phyloP scores from a whole-genome alignment of 2,329 filamentous ascomycete genomes.

The Curvularia eragrostidis region DNA sequence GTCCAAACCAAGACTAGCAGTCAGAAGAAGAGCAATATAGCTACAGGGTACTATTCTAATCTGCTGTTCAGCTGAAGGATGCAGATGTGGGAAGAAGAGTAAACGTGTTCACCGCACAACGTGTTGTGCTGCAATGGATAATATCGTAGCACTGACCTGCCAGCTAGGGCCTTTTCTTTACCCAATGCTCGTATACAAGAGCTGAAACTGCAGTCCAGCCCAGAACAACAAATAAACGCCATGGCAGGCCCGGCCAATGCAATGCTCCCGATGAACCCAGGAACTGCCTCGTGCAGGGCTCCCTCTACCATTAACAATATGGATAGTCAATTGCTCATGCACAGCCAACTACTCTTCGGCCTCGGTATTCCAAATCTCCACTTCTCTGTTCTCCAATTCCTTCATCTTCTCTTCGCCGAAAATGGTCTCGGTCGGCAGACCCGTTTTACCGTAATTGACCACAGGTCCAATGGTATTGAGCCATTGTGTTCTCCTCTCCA shows the following conservation, averaged over 20 bases:
- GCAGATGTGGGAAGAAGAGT: background rate
- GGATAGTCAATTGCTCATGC: no score
- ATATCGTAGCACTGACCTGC: background rate
- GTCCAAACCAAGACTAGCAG: background rate
- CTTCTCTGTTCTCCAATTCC: slow-evolving; percentile 74
- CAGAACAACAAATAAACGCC: slow-evolving; percentile 4
- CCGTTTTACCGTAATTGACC: slow-evolving; percentile 81
- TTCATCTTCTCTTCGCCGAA: slow-evolving; percentile 78
- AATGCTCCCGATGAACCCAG: background rate
- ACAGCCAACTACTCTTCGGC: slow-evolving; percentile 63
- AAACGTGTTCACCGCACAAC: background rate
- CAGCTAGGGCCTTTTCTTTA: background rate
- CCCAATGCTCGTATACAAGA: slow-evolving; percentile 1
- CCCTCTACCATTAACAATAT: background rate
- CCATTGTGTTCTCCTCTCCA: slow-evolving; percentile 91
- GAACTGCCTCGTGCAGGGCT: background rate
- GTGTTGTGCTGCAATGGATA: background rate
- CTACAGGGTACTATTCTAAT: background rate
- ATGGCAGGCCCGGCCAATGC: background rate
- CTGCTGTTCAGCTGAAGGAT: background rate
- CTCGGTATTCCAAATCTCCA: slow-evolving; percentile 80
- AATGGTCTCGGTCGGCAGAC: slow-evolving; percentile 77
- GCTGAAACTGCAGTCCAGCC: slow-evolving; percentile 1
- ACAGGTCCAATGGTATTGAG: slow-evolving; percentile 89
- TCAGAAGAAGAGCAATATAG: background rate